Base-by-base conservation (phyloP, 805 yeast genomes). In the Pichia paraexigua region DNA sequence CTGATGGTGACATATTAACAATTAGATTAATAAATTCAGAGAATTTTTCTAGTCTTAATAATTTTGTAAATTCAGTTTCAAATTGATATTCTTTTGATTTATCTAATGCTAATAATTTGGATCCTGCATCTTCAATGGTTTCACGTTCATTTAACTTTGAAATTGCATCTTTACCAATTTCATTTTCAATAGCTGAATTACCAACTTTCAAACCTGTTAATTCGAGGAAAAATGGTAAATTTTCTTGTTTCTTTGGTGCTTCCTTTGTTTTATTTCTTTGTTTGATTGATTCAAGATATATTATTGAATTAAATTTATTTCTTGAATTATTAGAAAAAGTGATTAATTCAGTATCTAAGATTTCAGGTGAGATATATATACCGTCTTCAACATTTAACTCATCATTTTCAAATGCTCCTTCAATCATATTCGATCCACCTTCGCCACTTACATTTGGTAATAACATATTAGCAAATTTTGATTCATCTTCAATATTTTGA, bases 211-310 rank as follows among this genome's bases (percentile, higher is more conserved):
- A 80, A 30, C 89, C 88, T 5, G 79, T 63, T 21, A 85, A 70
- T 45, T 80, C 78, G 53, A 94, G 71, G 73, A 95, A 95, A 67
- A 95, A 94, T 17, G 84, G 83, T 0, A 87, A 80, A 54, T 81
- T 77, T 57, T 85, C 86, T 1, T 96, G 88, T 57, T 83, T 87
- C 72, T 87, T 87, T 35, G 94, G 87, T 1, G 92, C 85, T 64
- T 89, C 97, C 48, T 73, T 82, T 22, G 99, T 97, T 68, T 88
- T 92, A 64, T 89, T 90, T 62, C 99, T 79, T 64, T 77, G 79
- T 62, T 82, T 88, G 59, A 94, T 92, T 8, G 82, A 78, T 60
- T 94, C 98, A 58, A 94, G 69, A 64, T 94, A 83, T 45, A 87
- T 66, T 43, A 94, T 70, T 2, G 96, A 89, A 55, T 77, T 80